phyloP scores from a whole-genome alignment of 2,329 filamentous ascomycete genomes.

The Blumeria graminis region DNA sequence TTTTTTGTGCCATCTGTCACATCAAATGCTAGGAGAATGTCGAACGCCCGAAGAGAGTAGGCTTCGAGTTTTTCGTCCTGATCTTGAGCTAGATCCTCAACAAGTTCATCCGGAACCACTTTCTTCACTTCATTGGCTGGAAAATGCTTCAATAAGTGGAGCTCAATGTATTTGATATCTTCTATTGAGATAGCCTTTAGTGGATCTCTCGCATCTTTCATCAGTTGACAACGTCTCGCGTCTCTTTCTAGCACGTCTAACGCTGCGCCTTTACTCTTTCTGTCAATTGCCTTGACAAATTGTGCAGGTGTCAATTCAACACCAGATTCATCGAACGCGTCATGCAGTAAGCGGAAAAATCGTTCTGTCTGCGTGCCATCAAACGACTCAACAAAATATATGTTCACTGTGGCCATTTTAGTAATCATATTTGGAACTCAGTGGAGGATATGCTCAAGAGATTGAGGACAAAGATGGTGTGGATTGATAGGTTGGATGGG shows the following conservation, averaged over 20 bases:
- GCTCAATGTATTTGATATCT: background rate
- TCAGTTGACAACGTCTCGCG: background rate
- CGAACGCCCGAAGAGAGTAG: background rate
- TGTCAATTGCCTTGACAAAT: background rate
- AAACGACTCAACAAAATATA: background rate
- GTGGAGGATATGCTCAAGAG: too few relatives aligned
- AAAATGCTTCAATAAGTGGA: background rate
- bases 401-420: background rate
- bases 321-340: background rate
- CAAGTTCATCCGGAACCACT: too few relatives aligned
- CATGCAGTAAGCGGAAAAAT: background rate
- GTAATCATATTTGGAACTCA: background rate
- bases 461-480: too few relatives aligned
- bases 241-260: background rate
- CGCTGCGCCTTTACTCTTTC: background rate
- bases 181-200: background rate
- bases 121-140: background rate
- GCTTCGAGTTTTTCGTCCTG: too few relatives aligned
- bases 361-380: background rate
- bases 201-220: background rate
- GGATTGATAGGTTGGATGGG: too few relatives aligned
- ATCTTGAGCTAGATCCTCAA: too few relatives aligned
- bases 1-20: background rate
- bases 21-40: background rate
- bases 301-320: background rate